Evolutionary conservation across 345 rosid genomes (phyloP).

Genomic region (Limnanthes douglasii): DNA sequence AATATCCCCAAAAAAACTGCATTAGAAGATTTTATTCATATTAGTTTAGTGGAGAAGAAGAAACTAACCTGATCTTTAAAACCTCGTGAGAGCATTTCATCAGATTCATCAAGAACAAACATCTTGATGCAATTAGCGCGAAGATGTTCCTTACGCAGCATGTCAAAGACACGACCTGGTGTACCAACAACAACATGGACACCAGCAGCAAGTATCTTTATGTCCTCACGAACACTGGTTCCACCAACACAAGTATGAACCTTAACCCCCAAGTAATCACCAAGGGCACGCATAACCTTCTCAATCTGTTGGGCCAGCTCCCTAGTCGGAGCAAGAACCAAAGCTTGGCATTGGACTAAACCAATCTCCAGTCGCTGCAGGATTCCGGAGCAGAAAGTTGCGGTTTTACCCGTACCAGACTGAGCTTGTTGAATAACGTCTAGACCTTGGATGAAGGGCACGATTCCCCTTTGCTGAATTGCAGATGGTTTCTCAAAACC

Average conservation of each 20-base stretch:
- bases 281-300: slow-evolving; percentile 78
- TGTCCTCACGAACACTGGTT: slow-evolving; percentile 73
- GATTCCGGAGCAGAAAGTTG: slow-evolving; percentile 74
- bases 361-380: slow-evolving; percentile 56
- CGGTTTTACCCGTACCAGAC: slow-evolving; percentile 75
- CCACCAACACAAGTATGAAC: slow-evolving; percentile 90
- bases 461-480: slow-evolving; percentile 75
- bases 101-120: slow-evolving; percentile 75
- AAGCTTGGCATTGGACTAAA: slow-evolving; percentile 58
- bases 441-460: slow-evolving; percentile 63
- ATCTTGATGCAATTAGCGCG: slow-evolving; percentile 58
- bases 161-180: slow-evolving; percentile 78
- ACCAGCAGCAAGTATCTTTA: slow-evolving; percentile 55
- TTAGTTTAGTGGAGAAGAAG: accelerated
- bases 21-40: too few species aligned
- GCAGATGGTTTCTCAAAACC: slow-evolving; percentile 82
- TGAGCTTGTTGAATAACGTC: slow-evolving; percentile 83
- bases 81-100: slow-evolving; percentile 81
- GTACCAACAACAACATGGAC: slow-evolving; percentile 85
- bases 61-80: slow-evolving; percentile 69
- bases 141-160: slow-evolving; percentile 66
- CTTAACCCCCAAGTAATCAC: slow-evolving; percentile 67
- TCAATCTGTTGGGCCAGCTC: slow-evolving; percentile 86
- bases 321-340: slow-evolving; percentile 68
- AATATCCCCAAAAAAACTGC: too few species aligned